phyloP scores from a whole-genome alignment of 306 rosid genomes.

The Cicer judaicum region DNA sequence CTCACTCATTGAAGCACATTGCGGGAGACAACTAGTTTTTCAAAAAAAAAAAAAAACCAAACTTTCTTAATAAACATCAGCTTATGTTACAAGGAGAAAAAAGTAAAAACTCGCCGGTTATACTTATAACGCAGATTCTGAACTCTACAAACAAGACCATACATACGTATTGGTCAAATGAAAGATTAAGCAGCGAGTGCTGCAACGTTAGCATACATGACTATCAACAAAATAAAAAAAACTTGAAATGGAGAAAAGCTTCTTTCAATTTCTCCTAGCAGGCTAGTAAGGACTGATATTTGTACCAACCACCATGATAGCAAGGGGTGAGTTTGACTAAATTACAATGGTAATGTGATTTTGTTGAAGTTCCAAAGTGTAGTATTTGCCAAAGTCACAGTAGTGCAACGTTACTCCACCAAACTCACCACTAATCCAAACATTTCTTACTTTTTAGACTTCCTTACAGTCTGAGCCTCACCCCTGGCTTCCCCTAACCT shows the following conservation, averaged over 20 bases:
- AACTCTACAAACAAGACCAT: conserved; percentile 50
- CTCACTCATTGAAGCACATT: neutral
- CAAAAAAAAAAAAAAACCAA: conserved; percentile 4
- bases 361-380: no score
- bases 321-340: neutral
- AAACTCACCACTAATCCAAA: neutral
- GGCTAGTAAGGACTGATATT: conserved; percentile 20
- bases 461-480: conserved; percentile 65
- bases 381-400: no score
- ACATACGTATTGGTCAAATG: conserved; percentile 37
- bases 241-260: conserved; percentile 6
- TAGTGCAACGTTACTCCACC: no score
- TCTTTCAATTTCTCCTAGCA: conserved; percentile 34
- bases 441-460: conserved; percentile 61
- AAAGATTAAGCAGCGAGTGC: conserved; percentile 50
- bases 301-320: conserved; percentile 16
- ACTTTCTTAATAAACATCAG: conserved; percentile 30
- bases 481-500: conserved; percentile 75
- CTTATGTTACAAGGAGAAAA: conserved; percentile 45
- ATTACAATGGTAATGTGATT: no score
- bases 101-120: conserved; percentile 36
- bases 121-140: conserved; percentile 38
- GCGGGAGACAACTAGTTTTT: conserved; percentile 12
- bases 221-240: conserved; percentile 43
- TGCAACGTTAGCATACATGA: conserved; percentile 49